Base-by-base conservation (phyloP, 2,329 filamentous ascomycete species). In the Penicillium sp. region DNA sequence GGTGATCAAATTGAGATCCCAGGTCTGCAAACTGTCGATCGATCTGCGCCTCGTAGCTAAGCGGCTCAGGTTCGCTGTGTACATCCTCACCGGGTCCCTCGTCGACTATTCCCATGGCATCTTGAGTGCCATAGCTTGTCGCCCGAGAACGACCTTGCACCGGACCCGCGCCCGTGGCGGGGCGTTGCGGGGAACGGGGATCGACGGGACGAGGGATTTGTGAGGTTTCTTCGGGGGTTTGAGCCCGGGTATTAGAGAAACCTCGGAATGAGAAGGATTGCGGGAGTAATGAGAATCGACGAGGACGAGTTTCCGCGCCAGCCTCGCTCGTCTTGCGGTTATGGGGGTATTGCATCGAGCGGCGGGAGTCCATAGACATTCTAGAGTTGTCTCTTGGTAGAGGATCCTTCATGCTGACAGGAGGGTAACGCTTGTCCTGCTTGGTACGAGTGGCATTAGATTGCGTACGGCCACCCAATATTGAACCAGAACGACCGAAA, bases 331-430 rank as follows among this genome's bases (percentile, higher is more conserved):
- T 80, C 78, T 90, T 91, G 78, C 87, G 89, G 40, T 84, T 84
- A 19, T 89, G 80, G 2, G 84, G 86, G 46, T 89, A 77, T 1
- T 87, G 87, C 69, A 90, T 88, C 0, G 89, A 91, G 45, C 87
- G 84, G 25, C 89, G 84, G 19, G 88, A 92, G 63, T 92, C 90
- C 68, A 90, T 84, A 1, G 89, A 92, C 40, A 81, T 79, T 47
- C 89, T 81, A 13, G 81, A 75, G 39, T 86, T 84, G 34, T 80
- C 81, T 47, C 82, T 82, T 6, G 84, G 79, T 73, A 89, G 84
- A 2, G 85, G 80, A 61, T 88, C 88, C 60, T 88, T 85, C 91
- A 97, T 95, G 78, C 92, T 96, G 47, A 93, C 89, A 4, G 93
- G 93, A 55, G 93, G 93, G 69, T 97, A 95, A 60, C 87, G 87